Conservation (phyloP, 306 rosid species). For the Oxytropis ochrocephala region DNA sequence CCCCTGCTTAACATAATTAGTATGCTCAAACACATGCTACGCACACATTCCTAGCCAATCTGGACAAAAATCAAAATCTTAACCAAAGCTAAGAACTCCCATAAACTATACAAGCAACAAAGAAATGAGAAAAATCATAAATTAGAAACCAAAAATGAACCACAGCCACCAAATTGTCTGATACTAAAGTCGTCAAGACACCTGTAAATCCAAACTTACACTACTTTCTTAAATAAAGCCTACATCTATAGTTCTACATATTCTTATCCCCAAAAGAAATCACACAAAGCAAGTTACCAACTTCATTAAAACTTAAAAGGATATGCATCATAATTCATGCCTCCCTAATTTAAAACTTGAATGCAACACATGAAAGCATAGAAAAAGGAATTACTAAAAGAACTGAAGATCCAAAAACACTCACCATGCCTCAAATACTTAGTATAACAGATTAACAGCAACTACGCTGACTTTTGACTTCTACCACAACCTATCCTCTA, state of each 20-base stretch:
- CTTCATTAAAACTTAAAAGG: neutral
- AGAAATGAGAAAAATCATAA: neutral
- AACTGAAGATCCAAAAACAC: neutral
- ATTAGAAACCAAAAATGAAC: neutral
- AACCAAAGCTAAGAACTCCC: neutral
- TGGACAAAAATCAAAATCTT: neutral
- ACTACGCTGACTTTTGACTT: neutral
- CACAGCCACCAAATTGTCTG: neutral
- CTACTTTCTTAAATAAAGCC: neutral
- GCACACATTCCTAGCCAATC: neutral
- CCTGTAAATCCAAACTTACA: neutral
- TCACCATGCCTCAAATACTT: neutral
- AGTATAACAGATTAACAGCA: neutral
- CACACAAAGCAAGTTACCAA: neutral
- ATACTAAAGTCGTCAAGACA: conserved; percentile 2
- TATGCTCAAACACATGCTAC: neutral
- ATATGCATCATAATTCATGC: neutral
- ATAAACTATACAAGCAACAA: neutral
- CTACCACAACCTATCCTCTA: neutral
- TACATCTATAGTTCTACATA: conserved; percentile 10
- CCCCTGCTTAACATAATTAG: neutral
- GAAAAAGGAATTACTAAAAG: neutral
- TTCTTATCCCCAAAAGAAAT: neutral
- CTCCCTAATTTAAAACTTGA: neutral
- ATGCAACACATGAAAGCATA: conserved; percentile 13